Percentiles rank a stretch among this genome's conserved stretches.
These are phyloP conservation scores for Geum urbanum DNA, from an alignment of 306 rosid genomes.

Conservation along the genomic window DNA sequence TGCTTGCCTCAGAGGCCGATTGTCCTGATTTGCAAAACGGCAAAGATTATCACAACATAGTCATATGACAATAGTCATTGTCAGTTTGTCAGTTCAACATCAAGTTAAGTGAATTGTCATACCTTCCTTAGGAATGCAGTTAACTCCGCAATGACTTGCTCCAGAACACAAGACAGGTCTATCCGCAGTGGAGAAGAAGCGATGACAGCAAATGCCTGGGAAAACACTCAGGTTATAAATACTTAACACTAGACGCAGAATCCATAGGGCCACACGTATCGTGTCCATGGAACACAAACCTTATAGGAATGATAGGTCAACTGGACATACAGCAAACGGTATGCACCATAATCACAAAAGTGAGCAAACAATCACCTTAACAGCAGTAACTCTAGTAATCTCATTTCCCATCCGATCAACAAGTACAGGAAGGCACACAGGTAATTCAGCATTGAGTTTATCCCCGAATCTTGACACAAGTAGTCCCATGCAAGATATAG, in stretches of 20 bases:
- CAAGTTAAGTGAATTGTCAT: constrained; percentile 24
- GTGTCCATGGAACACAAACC: background rate
- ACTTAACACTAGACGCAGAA: background rate
- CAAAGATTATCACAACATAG: constrained; percentile 23
- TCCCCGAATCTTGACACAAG: constrained; percentile 97
- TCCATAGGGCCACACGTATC: no score
- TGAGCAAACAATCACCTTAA: constrained; percentile 57
- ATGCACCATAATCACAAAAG: constrained; percentile 3
- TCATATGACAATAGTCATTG: background rate
- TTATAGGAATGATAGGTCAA: background rate
- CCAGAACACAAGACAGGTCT: constrained; percentile 88
- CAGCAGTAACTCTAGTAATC: constrained; percentile 97
- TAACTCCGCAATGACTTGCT: constrained; percentile 82
- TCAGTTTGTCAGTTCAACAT: background rate
- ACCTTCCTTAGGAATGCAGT: constrained; percentile 97
- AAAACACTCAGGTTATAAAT: constrained; percentile 22
- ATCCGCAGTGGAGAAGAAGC: constrained; percentile 83
- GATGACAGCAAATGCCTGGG: constrained; percentile 95
- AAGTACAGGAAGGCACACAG: constrained; percentile 94
- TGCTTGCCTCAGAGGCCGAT: constrained; percentile 93
- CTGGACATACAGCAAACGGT: constrained; percentile 6
- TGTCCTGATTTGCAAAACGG: constrained; percentile 63
- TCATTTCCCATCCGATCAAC: constrained; percentile 99
- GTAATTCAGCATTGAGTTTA: constrained; percentile 65
- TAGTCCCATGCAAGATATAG: constrained; percentile 97